These are phyloP conservation scores for Boletus sp. DNA, from an alignment of 768 basidiomycete genomes.

Conservation along the genomic window DNA sequence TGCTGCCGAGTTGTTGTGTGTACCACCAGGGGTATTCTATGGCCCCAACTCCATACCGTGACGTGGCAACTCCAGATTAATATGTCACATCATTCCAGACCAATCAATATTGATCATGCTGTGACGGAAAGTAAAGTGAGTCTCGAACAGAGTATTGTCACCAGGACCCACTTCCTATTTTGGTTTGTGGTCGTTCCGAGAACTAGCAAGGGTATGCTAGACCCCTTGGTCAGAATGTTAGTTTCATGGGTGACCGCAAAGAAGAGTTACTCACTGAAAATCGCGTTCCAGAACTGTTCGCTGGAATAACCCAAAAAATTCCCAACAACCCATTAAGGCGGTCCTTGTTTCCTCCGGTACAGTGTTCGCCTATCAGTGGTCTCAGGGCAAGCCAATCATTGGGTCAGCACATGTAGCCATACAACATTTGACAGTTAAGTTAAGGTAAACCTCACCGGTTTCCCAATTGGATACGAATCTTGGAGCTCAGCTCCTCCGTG, in stretches of 20 bases:
- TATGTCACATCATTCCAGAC: not conserved
- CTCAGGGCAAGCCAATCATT: too few species aligned
- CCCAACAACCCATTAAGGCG: too few species aligned
- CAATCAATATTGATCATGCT: not conserved
- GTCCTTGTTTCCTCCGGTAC: too few species aligned
- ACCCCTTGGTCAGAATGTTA: not conserved
- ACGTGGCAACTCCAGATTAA: not conserved
- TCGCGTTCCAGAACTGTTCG: too few species aligned
- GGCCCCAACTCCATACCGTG: not conserved
- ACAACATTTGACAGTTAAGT: too few species aligned
- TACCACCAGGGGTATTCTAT: not conserved
- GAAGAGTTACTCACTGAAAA: not conserved
- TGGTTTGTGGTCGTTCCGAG: not conserved
- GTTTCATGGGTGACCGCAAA: not conserved
- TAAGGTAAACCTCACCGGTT: too few species aligned
- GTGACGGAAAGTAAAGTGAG: not conserved
- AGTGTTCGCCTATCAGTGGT: too few species aligned
- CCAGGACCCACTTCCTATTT: not conserved
- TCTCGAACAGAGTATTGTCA: not conserved
- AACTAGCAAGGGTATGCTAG: not conserved
- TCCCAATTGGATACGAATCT: too few species aligned
- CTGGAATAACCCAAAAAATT: too few species aligned
- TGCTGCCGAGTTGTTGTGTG: not conserved
- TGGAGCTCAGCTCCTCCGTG: too few species aligned
- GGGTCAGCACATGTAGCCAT: too few species aligned